These are phyloP conservation scores for Hypoxylon sp. DNA, from an alignment of 2,329 filamentous ascomycete species.

Conservation along the genomic window DNA sequence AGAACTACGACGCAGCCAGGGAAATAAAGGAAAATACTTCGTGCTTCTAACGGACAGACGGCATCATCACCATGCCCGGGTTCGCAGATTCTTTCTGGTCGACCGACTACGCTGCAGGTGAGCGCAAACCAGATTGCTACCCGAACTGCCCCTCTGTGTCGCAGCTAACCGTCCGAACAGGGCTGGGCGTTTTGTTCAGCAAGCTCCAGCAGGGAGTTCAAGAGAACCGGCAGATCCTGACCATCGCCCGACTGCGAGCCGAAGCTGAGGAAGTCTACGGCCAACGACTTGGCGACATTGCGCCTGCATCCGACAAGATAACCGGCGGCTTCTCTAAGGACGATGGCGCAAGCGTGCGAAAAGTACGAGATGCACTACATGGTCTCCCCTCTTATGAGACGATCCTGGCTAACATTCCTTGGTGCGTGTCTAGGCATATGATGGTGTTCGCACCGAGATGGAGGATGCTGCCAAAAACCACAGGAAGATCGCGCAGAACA, in stretches of 20 bases:
- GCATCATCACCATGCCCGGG: conserved; percentile 71
- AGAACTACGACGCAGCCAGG: conserved; percentile 1
- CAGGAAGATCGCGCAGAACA: conserved; percentile 94
- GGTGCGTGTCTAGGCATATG: conserved; percentile 73
- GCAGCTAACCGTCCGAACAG: conserved; percentile 50
- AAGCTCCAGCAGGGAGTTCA: conserved; percentile 96
- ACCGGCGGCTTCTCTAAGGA: conserved; percentile 85
- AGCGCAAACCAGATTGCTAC: conserved; percentile 42
- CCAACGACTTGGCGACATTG: conserved; percentile 80
- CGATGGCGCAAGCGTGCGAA: conserved; percentile 94
- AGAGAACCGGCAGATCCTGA: conserved; percentile 94
- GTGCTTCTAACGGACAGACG: conserved; percentile 21
- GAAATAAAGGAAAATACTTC: too few relatives aligned
- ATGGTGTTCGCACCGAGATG: conserved; percentile 93
- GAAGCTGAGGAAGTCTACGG: conserved; percentile 94
- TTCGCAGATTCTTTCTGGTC: conserved; percentile 99
- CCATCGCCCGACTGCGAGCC: conserved; percentile 89
- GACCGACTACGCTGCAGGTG: conserved; percentile 92
- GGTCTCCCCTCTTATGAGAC: conserved; percentile 6
- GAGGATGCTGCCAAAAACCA: conserved; percentile 88
- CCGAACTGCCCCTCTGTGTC: background rate
- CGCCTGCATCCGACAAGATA: conserved; percentile 81
- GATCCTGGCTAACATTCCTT: conserved; percentile 34
- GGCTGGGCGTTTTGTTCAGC: conserved; percentile 90
- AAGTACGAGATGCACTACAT: conserved; percentile 64